Conservation (phyloP, 176 grass and related monocot genomes). For the Phoenix roebelenii region DNA sequence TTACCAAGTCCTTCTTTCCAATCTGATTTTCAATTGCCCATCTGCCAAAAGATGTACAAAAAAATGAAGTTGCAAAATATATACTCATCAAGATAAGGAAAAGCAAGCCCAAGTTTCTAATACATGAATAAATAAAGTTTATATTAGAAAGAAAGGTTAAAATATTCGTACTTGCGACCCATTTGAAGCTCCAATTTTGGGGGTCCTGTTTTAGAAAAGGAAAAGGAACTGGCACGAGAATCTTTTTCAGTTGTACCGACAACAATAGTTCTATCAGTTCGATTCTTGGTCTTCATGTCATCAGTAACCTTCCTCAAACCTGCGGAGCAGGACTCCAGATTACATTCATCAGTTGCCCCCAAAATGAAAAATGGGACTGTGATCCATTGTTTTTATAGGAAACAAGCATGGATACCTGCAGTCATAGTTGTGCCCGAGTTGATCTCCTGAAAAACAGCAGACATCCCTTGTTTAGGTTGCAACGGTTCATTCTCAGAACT, state of each 20-base stretch:
- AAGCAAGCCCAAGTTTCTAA: background rate
- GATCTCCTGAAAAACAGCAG: conserved; percentile 50
- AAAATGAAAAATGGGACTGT: too few relatives aligned
- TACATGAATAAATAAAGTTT: background rate
- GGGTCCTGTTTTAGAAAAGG: conserved; percentile 23
- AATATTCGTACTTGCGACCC: conserved; percentile 45
- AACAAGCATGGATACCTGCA: conserved; percentile 20
- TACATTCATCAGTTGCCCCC: too few relatives aligned
- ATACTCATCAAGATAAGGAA: too few relatives aligned
- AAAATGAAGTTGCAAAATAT: too few relatives aligned
- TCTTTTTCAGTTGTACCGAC: conserved; percentile 26
- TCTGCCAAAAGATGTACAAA: conserved; percentile 9
- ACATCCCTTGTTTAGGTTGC: conserved; percentile 46
- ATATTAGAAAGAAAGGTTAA: background rate
- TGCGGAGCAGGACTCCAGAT: conserved; percentile 5
- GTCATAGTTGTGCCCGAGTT: conserved; percentile 29
- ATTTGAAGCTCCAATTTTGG: conserved; percentile 53
- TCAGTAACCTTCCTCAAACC: conserved; percentile 48
- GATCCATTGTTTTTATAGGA: too few relatives aligned
- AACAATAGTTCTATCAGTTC: conserved; percentile 31
- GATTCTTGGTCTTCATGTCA: conserved; percentile 63
- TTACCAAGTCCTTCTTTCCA: conserved; percentile 36
- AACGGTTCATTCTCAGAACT: conserved; percentile 6
- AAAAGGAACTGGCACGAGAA: conserved; percentile 7
- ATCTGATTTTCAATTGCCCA: conserved; percentile 49